phyloP scores from a whole-genome alignment of 2,329 filamentous ascomycete genomes.

The Fusarium keratoplasticum region DNA sequence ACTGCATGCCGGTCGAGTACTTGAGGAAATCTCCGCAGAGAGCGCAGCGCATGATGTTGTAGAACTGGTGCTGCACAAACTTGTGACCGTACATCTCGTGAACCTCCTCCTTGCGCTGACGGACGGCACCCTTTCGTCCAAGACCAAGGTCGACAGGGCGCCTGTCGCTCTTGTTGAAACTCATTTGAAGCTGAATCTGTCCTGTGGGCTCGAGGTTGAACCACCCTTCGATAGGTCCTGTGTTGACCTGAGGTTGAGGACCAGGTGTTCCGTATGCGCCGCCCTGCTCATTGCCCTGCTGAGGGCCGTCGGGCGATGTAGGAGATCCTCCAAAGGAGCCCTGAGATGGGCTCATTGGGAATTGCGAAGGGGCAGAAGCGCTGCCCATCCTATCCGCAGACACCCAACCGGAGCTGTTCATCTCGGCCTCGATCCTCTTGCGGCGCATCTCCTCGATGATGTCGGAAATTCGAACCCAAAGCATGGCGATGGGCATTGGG shows the following conservation, averaged over 20 bases:
- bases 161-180: constrained; percentile 91
- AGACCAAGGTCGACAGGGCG: constrained; percentile 89
- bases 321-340: constrained; percentile 58
- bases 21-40: constrained; percentile 98
- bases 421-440: constrained; percentile 96
- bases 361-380: constrained; percentile 59
- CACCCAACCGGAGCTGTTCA: constrained; percentile 95
- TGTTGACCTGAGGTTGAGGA: constrained; percentile 63
- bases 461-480: constrained; percentile 97
- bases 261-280: constrained; percentile 50
- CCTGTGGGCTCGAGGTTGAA: constrained; percentile 96
- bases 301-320: constrained; percentile 52
- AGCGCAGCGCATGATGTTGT: constrained; percentile 99
- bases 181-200: constrained; percentile 89
- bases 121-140: constrained; percentile 93
- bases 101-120: constrained; percentile 97
- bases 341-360: constrained; percentile 66
- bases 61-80: constrained; percentile 98
- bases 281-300: constrained; percentile 46
- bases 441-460: constrained; percentile 97
- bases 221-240: constrained; percentile 86
- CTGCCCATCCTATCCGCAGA: constrained; percentile 94
- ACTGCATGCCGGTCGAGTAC: constrained; percentile 98
- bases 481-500: constrained; percentile 90
- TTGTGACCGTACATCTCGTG: constrained; percentile 99